Evolutionary conservation across 768 basidiomycete genomes (phyloP).

Genomic region (Mrakia frigida): DNA sequence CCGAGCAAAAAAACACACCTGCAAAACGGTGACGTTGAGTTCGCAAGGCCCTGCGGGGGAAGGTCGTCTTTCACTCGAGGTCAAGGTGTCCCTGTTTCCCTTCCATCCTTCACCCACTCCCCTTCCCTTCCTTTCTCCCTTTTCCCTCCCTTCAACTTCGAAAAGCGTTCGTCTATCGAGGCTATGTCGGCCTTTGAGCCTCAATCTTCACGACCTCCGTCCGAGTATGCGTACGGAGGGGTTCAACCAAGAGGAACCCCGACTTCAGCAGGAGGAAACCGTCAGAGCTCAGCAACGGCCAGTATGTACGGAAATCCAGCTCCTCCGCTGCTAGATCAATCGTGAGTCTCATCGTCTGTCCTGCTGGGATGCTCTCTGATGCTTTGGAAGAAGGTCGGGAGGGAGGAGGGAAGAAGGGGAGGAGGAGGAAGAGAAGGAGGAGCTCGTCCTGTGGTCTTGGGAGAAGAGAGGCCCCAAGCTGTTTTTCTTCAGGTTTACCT

Average conservation of each 20-base stretch:
- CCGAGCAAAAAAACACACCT: no score
- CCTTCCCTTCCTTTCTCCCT: background rate
- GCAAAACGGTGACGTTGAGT: no score
- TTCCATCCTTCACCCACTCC: background rate
- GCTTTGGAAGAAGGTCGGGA: no score
- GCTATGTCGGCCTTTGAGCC: conserved; percentile 9
- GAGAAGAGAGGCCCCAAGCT: no score
- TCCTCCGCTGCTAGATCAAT: conserved; percentile 29
- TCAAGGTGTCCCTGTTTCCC: background rate
- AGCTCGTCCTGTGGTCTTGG: no score
- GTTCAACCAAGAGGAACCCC: conserved; percentile 6
- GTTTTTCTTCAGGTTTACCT: no score
- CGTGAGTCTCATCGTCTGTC: conserved; percentile 11
- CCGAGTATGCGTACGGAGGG: conserved; percentile 3
- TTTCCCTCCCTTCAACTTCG: background rate
- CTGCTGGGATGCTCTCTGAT: no score
- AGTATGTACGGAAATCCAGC: conserved; percentile 14
- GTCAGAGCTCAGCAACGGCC: conserved; percentile 23
- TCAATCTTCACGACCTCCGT: background rate
- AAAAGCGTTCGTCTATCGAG: background rate
- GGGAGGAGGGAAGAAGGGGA: no score
- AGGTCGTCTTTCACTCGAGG: background rate
- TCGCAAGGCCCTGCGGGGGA: background rate
- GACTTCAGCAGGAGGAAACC: conserved; percentile 1
- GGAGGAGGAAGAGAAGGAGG: no score